Evolutionary conservation across 352 stramenopile species (phyloP), one percentile per base, ranked within the genome.

Genomic region (Globisporangium recalcitrans): DNA sequence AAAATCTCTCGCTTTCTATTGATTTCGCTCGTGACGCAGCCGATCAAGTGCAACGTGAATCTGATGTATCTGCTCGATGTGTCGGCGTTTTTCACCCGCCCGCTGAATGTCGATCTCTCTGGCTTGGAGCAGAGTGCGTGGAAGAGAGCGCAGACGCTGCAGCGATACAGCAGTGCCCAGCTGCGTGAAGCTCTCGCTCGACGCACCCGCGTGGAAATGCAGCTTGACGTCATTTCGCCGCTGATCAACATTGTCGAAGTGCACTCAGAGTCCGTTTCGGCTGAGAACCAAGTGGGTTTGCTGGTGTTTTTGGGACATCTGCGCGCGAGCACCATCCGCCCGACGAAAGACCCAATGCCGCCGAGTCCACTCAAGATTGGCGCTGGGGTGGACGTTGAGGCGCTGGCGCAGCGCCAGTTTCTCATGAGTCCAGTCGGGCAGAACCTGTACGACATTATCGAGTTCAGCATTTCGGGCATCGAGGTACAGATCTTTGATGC

Each of bases 21-120:
- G 4, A 64, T 95, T 11, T 88, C 73, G 16, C 73, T 95, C 4
- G 78, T 93, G 47, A 88, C 84, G 7, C 85, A 95, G 64, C 79
- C 83, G 1, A 86, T 95, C 60, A 89, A 88, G 64, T 91, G 79
- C 62, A 82, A 87, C 53, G 74, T 92, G 14, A 88, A 91, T 51
- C 44, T 92, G 52, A 82, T 85, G 54, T 90, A 90, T 57, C 62
- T 93, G 47, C 73, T 95, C 5, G 65, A 79, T 48, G 70, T 93
- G 0, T 66, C 81, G 19, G 65, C 75, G 16, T 87, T 93, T 19
- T 93, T 95, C 59, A 75, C 80, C 21, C 79, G 82, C 0, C 86
- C 86, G 36, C 70, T 81, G 13, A 79, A 88, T 52, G 82, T 95
- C 32, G 84, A 95, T 71, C 66, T 95, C 58, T 86, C 76, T 2